These are phyloP conservation scores for Cytospora schulzeri DNA, from an alignment of 2,329 filamentous ascomycete genomes.

Conservation along the genomic window DNA sequence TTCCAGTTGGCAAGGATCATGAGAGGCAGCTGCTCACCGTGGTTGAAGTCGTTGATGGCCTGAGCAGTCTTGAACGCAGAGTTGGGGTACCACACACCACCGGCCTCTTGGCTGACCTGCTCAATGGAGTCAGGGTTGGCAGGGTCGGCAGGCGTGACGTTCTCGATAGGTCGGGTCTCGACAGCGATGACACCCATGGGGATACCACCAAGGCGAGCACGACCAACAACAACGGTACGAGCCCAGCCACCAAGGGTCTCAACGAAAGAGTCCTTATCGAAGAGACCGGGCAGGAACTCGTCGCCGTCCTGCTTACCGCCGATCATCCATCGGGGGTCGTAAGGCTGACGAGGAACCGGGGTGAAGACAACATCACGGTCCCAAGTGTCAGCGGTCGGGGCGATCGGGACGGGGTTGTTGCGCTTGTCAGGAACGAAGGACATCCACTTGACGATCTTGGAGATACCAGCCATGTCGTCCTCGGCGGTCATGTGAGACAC, in stretches of 20 bases:
- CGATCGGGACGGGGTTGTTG: slow-evolving; percentile 89
- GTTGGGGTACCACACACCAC: slow-evolving; percentile 99
- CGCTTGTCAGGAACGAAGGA: slow-evolving; percentile 97
- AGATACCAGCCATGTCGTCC: slow-evolving; percentile 96
- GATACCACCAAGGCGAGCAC: slow-evolving; percentile 93
- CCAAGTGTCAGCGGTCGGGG: slow-evolving; percentile 82
- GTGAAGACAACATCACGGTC: slow-evolving; percentile 89
- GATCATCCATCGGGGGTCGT: slow-evolving; percentile 95
- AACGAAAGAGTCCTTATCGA: slow-evolving; percentile 95
- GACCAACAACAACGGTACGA: slow-evolving; percentile 92
- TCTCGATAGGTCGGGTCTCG: slow-evolving; percentile 94
- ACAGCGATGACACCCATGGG: slow-evolving; percentile 98
- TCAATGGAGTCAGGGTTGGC: slow-evolving; percentile 98
- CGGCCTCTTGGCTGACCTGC: slow-evolving; percentile 90
- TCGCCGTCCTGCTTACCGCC: slow-evolving; percentile 81
- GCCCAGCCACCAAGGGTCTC: slow-evolving; percentile 97
- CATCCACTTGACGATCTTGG: slow-evolving; percentile 98
- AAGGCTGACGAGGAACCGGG: slow-evolving; percentile 78
- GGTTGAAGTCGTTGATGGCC: slow-evolving; percentile 98
- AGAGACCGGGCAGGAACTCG: slow-evolving; percentile 86
- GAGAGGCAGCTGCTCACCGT: slow-evolving; percentile 94
- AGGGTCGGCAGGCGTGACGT: slow-evolving; percentile 92
- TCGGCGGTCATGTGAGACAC: slow-evolving; percentile 98
- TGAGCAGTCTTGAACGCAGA: slow-evolving; percentile 99
- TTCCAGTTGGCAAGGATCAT: slow-evolving; percentile 99